phyloP scores from a whole-genome alignment of 2,329 filamentous ascomycete genomes.

The Monosporascus sp. region DNA sequence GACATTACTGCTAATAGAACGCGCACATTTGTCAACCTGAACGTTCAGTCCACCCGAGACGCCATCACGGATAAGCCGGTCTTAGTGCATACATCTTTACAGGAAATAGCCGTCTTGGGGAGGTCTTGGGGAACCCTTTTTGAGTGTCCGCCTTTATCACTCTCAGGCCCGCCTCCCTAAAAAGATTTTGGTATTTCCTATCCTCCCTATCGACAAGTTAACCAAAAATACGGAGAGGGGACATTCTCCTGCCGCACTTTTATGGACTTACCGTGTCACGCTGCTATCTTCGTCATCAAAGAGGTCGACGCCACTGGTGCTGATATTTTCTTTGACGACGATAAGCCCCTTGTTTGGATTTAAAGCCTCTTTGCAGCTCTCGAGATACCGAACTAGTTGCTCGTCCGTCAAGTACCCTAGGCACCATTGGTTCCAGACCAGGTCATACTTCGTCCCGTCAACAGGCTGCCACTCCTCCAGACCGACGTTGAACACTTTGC shows the following conservation, averaged over 20 bases:
- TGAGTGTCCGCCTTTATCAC: conserved; percentile 69
- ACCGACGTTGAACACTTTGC: conserved; percentile 63
- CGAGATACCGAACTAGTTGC: conserved; percentile 64
- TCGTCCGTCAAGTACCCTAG: conserved; percentile 72
- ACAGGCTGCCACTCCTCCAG: conserved; percentile 63
- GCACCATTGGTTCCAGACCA: conserved; percentile 93
- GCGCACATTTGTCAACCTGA: background rate
- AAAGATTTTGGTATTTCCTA: conserved; percentile 63
- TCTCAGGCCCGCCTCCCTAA: conserved; percentile 61
- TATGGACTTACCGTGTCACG: conserved; percentile 68
- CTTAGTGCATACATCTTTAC: conserved; percentile 75
- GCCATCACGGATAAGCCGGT: conserved; percentile 28
- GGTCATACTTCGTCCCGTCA: conserved; percentile 55
- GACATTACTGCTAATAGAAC: background rate
- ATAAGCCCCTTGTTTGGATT: conserved; percentile 45
- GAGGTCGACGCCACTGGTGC: conserved; percentile 52
- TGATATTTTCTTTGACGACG: conserved; percentile 77
- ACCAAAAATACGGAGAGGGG: conserved; percentile 2
- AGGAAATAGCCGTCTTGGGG: conserved; percentile 49
- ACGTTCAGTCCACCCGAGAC: conserved; percentile 1
- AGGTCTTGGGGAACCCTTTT: conserved; percentile 37
- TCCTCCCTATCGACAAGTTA: conserved; percentile 50
- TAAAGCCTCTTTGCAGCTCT: conserved; percentile 46
- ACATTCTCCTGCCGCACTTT: conserved; percentile 29
- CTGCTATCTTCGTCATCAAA: conserved; percentile 73